Conservation (phyloP, 139 green algal species). For the Tetradesmus lagerheimii region DNA sequence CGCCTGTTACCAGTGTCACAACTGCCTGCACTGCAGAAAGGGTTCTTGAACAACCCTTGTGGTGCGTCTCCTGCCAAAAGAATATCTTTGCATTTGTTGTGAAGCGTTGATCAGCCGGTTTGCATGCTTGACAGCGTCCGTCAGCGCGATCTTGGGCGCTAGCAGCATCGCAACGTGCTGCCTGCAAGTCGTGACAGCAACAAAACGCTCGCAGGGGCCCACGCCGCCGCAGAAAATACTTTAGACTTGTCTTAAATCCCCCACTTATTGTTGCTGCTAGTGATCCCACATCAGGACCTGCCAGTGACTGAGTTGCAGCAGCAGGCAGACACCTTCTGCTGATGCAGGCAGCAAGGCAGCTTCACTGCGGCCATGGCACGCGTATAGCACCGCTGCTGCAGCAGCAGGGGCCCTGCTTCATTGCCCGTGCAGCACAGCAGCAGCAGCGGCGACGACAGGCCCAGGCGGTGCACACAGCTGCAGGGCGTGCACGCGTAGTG, state of each 20-base stretch:
- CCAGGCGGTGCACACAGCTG: background rate
- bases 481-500: background rate
- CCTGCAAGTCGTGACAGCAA: conserved; percentile 1
- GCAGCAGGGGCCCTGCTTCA: background rate
- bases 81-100: background rate
- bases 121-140: background rate
- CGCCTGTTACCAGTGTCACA: background rate
- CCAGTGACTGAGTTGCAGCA: background rate
- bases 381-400: background rate
- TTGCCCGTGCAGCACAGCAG: background rate
- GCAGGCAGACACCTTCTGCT: background rate
- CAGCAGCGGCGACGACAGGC: background rate
- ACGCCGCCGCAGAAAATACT: background rate
- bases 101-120: background rate
- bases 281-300: background rate
- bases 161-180: background rate
- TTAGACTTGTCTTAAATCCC: background rate
- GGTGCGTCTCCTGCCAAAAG: background rate
- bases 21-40: background rate
- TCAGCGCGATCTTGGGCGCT: background rate
- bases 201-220: background rate
- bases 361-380: background rate
- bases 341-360: background rate
- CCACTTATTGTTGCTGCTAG: background rate
- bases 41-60: background rate